Evolutionary conservation across 2,329 filamentous ascomycete genomes (phyloP), one percentile per base, ranked within the genome.

Genomic region (Cercospora sp.): DNA sequence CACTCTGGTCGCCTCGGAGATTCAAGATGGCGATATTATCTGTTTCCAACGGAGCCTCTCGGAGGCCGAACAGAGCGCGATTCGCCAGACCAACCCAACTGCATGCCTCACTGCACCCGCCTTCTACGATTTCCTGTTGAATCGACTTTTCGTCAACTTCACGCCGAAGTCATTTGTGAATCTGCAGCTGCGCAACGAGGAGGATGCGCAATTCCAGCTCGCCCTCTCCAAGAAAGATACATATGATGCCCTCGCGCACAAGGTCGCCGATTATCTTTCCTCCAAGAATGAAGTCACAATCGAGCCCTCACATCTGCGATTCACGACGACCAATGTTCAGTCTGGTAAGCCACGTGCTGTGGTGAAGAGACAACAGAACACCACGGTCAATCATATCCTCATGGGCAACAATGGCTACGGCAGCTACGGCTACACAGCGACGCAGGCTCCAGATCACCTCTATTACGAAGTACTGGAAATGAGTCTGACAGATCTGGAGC

Each of bases 1-100:
- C 76, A 93, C 93, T 0, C 85, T 99, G 68, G 91, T 93, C 72
- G 89, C 92, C 68, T 95, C 95, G 1, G 96, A 99, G 79, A 91
- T 99, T 26, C 94, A 98, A 78, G 94, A 99, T 75, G 95, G 95
- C 60, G 95, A 99, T 77, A 97, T 99, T 73, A 89, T 99, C 66
- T 97, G 94, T 77, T 97, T 98, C 81, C 95, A 99, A 78, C 87
- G 88, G 68, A 82, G 86, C 28, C 81, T 87, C 40, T 79, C 79
- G 28, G 84, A 86, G 20, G 65, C 68, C 2, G 76, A 78, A 60
- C 66, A 66, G 1, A 64, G 58, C 9, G 73, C 74, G 16, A 66
- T 78, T 18, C 66, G 69, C 42, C 72, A 76, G 59, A 75, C 65
- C 13, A 75, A 74, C 26, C 76, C 75, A 1, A 71, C 73, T 4